Percentiles rank a stretch among this genome's conserved stretches.
Evolutionary conservation across 2,329 filamentous ascomycete genomes (phyloP).

Genomic region (Cercospora janseana): DNA sequence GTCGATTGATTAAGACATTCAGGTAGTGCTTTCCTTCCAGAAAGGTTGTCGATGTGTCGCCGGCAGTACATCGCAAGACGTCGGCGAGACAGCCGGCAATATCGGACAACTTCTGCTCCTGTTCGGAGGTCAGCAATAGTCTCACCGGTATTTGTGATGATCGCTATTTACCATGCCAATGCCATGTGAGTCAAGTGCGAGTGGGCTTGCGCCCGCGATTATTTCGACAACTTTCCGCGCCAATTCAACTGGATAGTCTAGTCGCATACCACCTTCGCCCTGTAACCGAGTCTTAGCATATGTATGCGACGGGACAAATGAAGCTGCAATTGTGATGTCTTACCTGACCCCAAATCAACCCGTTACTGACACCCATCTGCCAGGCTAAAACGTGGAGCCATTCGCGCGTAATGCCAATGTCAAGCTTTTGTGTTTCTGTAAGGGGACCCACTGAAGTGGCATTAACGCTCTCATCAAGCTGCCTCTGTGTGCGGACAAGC

Average conservation of each 20-base stretch:
- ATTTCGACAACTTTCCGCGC: constrained; percentile 38
- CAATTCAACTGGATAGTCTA: constrained; percentile 40
- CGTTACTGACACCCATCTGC: constrained; percentile 41
- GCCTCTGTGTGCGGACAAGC: constrained; percentile 37
- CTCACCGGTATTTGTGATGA: background rate
- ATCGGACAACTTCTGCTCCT: constrained; percentile 41
- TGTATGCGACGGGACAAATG: background rate
- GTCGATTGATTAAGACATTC: constrained; percentile 33
- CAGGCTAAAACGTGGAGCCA: constrained; percentile 41
- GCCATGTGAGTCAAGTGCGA: constrained; percentile 38
- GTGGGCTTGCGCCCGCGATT: constrained; percentile 30
- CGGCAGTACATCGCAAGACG: constrained; percentile 38
- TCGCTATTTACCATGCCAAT: constrained; percentile 37
- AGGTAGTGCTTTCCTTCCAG: constrained; percentile 38
- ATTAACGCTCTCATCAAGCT: constrained; percentile 35
- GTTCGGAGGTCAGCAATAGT: background rate
- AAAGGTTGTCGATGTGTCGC: constrained; percentile 36
- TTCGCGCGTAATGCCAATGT: constrained; percentile 37
- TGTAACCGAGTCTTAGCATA: constrained; percentile 11
- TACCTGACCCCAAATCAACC: constrained; percentile 35
- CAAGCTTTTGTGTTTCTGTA: constrained; percentile 38
- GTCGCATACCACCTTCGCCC: constrained; percentile 36
- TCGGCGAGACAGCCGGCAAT: constrained; percentile 40
- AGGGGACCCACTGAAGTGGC: constrained; percentile 29
- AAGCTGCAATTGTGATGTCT: background rate